A percentile compares a stretch with the other conserved stretches of the same genome.
These are phyloP conservation scores for Galium porrigens DNA, from an alignment of 305 asterid species.

Conservation along the genomic window DNA sequence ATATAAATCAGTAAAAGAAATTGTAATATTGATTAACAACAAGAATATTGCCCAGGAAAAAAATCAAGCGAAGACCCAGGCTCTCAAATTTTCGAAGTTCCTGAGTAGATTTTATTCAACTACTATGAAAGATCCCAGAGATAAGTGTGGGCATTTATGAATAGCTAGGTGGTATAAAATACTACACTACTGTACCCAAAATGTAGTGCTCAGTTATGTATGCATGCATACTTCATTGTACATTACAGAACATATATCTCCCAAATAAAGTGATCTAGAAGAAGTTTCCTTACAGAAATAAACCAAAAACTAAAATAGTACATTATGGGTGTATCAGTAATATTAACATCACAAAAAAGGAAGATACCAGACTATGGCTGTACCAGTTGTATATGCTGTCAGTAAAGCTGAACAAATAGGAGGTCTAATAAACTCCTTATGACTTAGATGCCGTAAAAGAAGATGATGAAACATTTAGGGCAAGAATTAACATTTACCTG, in stretches of 20 bases:
- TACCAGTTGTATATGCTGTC: constrained; percentile 1
- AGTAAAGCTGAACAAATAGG: not conserved
- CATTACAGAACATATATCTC: not conserved
- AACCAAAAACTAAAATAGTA: not conserved
- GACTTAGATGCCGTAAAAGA: constrained; percentile 5
- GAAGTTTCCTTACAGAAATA: not conserved
- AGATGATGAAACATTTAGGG: constrained; percentile 9
- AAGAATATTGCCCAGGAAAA: not conserved
- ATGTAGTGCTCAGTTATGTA: not conserved
- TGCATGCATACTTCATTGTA: not conserved
- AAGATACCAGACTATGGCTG: not conserved
- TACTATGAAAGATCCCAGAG: not conserved
- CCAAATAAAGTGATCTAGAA: not conserved
- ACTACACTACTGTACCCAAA: not conserved
- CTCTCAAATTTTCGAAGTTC: not conserved
- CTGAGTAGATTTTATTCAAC: not conserved
- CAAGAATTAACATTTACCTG: constrained; percentile 38
- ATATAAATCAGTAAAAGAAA: not conserved
- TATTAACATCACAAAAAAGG: not conserved
- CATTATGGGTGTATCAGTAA: not conserved
- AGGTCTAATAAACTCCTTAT: not conserved
- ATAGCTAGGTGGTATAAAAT: not conserved
- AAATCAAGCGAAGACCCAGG: not conserved
- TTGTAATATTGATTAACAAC: not conserved
- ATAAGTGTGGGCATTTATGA: not conserved